Evolutionary conservation across 257 asterid species (phyloP).

Genomic region (Vinca minor): DNA sequence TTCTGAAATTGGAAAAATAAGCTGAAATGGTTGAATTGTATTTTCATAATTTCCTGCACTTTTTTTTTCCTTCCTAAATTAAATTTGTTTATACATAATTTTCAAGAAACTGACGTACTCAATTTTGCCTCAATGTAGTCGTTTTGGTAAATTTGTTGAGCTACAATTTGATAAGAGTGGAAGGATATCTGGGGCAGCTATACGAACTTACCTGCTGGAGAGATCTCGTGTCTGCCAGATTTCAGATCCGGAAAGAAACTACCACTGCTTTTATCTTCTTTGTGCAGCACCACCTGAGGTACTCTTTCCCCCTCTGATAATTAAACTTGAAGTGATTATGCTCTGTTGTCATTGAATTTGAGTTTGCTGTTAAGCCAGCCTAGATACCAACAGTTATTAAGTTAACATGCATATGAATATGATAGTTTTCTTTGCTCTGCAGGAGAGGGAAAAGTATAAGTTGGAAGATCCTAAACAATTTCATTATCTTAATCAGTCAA

Average conservation of each 20-base stretch:
- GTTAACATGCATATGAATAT: background rate
- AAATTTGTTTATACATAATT: constrained; percentile 1
- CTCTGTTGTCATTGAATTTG: constrained; percentile 1
- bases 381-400: background rate
- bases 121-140: constrained; percentile 46
- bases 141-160: constrained; percentile 98
- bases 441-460: constrained; percentile 83
- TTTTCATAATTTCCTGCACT: background rate
- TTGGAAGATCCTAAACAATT: constrained; percentile 62
- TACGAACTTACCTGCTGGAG: constrained; percentile 93
- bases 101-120: constrained; percentile 8
- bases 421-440: constrained; percentile 20
- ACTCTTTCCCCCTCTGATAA: constrained; percentile 5
- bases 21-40: background rate
- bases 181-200: constrained; percentile 97
- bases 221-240: constrained; percentile 98
- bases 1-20: background rate
- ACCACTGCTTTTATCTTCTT: constrained; percentile 96
- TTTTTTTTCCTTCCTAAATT: background rate
- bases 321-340: constrained; percentile 1
- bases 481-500: constrained; percentile 90
- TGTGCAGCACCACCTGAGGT: constrained; percentile 97
- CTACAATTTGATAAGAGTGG: constrained; percentile 95
- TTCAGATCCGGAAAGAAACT: constrained; percentile 92
- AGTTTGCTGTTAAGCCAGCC: background rate